Evolutionary conservation across 2,329 filamentous ascomycete genomes (phyloP).

Genomic region (Cladorrhinum sp.): DNA sequence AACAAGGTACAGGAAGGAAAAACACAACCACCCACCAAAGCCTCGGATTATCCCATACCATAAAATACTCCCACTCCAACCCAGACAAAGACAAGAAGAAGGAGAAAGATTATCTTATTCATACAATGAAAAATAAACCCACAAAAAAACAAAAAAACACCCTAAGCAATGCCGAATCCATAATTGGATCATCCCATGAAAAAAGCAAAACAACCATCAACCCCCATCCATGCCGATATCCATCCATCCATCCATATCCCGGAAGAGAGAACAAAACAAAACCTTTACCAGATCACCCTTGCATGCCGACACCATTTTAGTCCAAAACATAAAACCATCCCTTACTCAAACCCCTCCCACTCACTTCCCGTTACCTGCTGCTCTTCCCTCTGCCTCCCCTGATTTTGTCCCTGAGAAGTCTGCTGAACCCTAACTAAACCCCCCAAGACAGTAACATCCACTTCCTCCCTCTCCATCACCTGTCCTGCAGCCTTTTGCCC

Average conservation of each 20-base stretch:
- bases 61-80: not conserved
- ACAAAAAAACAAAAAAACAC: not conserved
- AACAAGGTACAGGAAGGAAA: too few species aligned
- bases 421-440: conserved; percentile 35
- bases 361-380: not conserved
- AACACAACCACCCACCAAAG: not conserved
- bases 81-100: not conserved
- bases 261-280: not conserved
- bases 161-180: not conserved
- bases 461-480: conserved; percentile 59
- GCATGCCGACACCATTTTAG: not conserved
- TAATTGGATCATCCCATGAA: not conserved
- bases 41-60: not conserved
- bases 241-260: not conserved
- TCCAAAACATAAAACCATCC: not conserved
- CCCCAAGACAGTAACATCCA: conserved; percentile 62
- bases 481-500: conserved; percentile 67
- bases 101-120: not conserved
- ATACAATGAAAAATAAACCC: not conserved
- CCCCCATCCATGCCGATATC: not conserved
- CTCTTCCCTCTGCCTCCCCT: not conserved
- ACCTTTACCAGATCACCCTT: not conserved
- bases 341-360: conserved; percentile 7
- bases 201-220: not conserved
- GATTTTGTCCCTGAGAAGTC: not conserved